phyloP scores from a whole-genome alignment of 768 basidiomycete species.

The Pulveroboletus sp. region DNA sequence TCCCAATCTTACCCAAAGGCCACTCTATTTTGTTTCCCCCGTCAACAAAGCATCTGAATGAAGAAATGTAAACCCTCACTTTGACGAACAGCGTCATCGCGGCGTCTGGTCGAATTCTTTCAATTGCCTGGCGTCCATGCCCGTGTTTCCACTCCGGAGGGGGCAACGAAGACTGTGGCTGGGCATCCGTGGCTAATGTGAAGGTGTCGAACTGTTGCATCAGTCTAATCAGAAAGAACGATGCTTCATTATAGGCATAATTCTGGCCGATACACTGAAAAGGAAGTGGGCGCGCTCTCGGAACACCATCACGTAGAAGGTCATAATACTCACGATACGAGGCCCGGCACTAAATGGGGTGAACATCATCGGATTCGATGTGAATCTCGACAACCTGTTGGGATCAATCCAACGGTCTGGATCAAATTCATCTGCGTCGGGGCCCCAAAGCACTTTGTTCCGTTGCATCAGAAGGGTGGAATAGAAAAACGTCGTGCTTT shows the following conservation, averaged over 20 bases:
- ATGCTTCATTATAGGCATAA: slow-evolving; percentile 72
- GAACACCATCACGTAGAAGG: slow-evolving; percentile 4
- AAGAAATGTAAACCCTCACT: slow-evolving; percentile 36
- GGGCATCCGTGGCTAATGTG: slow-evolving; percentile 55
- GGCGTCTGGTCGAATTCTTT: slow-evolving; percentile 59
- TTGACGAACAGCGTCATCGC: slow-evolving; percentile 66
- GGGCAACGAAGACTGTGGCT: slow-evolving; percentile 59
- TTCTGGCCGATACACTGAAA: slow-evolving; percentile 65
- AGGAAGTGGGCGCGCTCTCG: slow-evolving; percentile 15
- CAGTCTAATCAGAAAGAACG: slow-evolving; percentile 66
- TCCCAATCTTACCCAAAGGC: slow-evolving; percentile 54
- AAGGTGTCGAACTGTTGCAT: slow-evolving; percentile 63
- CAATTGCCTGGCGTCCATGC: slow-evolving; percentile 46
- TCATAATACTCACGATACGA: slow-evolving; percentile 38
- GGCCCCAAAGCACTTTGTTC: slow-evolving; percentile 65
- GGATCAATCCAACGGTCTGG: slow-evolving; percentile 76
- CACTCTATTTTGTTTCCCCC: slow-evolving; percentile 39
- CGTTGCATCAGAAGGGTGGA: slow-evolving; percentile 64
- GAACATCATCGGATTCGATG: slow-evolving; percentile 63
- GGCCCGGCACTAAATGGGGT: slow-evolving; percentile 74
- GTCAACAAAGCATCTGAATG: slow-evolving; percentile 4
- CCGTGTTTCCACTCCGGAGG: slow-evolving; percentile 50
- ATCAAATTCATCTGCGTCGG: slow-evolving; percentile 72
- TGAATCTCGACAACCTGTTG: slow-evolving; percentile 45
- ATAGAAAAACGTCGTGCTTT: slow-evolving; percentile 53